Conservation (phyloP, 2,329 filamentous ascomycete genomes). For the Colletotrichum sansevieriae region DNA sequence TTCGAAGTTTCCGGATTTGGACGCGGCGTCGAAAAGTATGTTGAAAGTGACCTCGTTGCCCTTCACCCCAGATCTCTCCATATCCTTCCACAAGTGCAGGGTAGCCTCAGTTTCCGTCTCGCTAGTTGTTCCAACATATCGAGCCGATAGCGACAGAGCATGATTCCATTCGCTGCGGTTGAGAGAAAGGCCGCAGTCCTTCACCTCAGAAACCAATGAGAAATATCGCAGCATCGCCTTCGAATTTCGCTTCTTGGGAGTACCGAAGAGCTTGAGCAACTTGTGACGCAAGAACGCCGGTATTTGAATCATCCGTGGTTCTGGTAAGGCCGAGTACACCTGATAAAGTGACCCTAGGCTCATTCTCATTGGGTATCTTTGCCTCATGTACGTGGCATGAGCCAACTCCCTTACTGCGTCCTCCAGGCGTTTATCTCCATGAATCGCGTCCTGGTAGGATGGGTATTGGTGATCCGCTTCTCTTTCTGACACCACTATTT, state of each 20-base stretch:
- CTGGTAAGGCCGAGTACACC: constrained; percentile 63
- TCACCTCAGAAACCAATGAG: constrained; percentile 85
- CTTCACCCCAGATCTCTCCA: constrained; percentile 80
- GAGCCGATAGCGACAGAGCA: constrained; percentile 83
- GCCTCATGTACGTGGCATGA: constrained; percentile 55
- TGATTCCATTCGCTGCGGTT: constrained; percentile 82
- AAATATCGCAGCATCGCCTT: constrained; percentile 85
- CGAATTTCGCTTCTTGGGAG: constrained; percentile 67
- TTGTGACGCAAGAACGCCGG: constrained; percentile 67
- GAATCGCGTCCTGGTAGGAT: constrained; percentile 55
- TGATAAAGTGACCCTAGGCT: constrained; percentile 62
- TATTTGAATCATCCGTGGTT: constrained; percentile 65
- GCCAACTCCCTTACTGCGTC: constrained; percentile 56
- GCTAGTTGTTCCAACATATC: constrained; percentile 72
- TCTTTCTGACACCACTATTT: constrained; percentile 63
- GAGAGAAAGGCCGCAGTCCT: constrained; percentile 77
- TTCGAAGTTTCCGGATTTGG: constrained; percentile 85
- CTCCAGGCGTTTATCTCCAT: constrained; percentile 52
- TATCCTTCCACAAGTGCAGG: constrained; percentile 86
- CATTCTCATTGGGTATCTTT: constrained; percentile 56
- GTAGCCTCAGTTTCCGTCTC: constrained; percentile 75
- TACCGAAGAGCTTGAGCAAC: constrained; percentile 77
- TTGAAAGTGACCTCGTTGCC: constrained; percentile 90
- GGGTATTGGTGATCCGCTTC: constrained; percentile 63
- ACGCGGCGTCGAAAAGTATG: constrained; percentile 88